These are phyloP conservation scores for Nyssa sinensis DNA, from an alignment of 148 eudicot species.

Conservation along the genomic window DNA sequence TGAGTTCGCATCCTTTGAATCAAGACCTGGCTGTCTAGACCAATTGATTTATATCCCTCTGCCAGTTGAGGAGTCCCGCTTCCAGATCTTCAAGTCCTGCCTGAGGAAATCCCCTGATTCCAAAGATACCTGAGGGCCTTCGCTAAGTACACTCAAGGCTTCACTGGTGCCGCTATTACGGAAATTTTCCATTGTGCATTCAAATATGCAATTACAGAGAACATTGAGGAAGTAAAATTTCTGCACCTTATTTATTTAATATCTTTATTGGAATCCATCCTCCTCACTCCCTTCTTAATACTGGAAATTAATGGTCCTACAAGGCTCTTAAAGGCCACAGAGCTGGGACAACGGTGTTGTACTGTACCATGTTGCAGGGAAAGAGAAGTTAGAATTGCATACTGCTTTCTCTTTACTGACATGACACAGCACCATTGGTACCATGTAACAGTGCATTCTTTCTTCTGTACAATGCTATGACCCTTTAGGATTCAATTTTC, in stretches of 20 bases:
- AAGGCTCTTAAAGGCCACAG: background rate
- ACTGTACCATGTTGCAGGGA: background rate
- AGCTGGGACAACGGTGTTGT: background rate
- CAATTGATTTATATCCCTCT: slow-evolving; percentile 85
- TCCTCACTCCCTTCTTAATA: background rate
- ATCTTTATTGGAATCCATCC: background rate
- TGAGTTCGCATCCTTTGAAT: too few species aligned
- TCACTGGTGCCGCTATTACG: slow-evolving; percentile 94
- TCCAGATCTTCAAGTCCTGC: slow-evolving; percentile 69
- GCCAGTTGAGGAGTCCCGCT: slow-evolving; percentile 83
- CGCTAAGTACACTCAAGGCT: slow-evolving; percentile 90
- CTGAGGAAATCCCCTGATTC: slow-evolving; percentile 78
- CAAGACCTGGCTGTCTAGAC: slow-evolving; percentile 93
- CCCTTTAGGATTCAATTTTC: too few species aligned
- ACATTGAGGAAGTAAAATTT: slow-evolving; percentile 73
- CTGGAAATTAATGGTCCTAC: background rate
- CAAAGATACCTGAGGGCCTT: slow-evolving; percentile 74
- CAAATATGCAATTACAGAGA: slow-evolving; percentile 85
- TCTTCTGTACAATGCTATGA: too few species aligned
- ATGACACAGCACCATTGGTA: background rate
- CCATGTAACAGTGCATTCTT: background rate
- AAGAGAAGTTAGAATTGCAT: too few species aligned
- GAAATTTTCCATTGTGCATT: slow-evolving; percentile 88
- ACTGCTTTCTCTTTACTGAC: background rate
- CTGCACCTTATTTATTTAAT: background rate